Base-by-base conservation (phyloP, 2,329 filamentous ascomycete species). In the Aspergillus vadensis region DNA sequence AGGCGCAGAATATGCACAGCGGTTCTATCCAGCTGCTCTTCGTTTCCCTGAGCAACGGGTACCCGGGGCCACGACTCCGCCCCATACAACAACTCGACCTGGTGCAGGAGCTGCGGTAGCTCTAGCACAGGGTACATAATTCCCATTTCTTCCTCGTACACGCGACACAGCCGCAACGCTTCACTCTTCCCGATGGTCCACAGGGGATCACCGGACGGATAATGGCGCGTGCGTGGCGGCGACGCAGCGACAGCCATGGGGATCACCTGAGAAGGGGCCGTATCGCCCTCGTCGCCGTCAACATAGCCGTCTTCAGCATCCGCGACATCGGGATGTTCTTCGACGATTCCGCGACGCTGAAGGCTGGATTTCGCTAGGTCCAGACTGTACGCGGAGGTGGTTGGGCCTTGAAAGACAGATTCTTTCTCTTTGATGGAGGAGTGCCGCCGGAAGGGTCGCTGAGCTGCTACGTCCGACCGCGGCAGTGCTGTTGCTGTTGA, bases 91-190 rank as follows among this genome's bases (percentile, higher is more conserved):
- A 57, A 70, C 7, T 85, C 85, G 1, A 89, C 88, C 72, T 96
- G 90, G 5, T 81, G 79, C 48, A 91, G 85, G 32, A 95, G 80
- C 58, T 83, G 64, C 62, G 89, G 83, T 27, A 95, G 87, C 63
- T 91, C 85, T 51, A 96, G 72, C 3, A 96, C 86, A 0, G 92
- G 92, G 72, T 96, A 96, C 91, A 96, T 95, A 68, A 93, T 85
- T 32, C 91, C 91, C 74, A 95, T 88, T 72, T 97, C 92, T 67
- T 97, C 92, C 65, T 96, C 90, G 70, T 94, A 93, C 0, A 96
- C 80, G 8, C 84, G 82, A 65, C 91, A 91, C 7, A 97, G 78
- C 1, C 91, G 85, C n/a, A 92, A 74, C 67, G 94, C 91, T 72
- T 97, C 92, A 19, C 89, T 84, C 71, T 88, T 88, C 50, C 84